Percentiles rank a stretch among this genome's conserved stretches.
Conservation (phyloP, 2,329 filamentous ascomycete genomes). For the Leptoxyphium fumago region DNA sequence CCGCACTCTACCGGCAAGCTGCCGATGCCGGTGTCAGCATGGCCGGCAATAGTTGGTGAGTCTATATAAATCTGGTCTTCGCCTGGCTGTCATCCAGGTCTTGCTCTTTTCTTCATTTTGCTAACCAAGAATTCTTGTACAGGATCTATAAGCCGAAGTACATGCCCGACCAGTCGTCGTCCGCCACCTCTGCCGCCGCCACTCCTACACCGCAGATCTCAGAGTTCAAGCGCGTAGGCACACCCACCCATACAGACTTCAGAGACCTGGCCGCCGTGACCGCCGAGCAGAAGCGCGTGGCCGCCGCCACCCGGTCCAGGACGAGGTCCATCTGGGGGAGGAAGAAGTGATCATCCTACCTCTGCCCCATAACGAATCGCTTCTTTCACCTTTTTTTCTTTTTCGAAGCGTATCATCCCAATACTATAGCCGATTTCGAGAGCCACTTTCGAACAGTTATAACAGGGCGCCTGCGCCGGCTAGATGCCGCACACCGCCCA, state of each 20-base stretch:
- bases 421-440: too few species aligned
- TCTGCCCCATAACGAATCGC: too few species aligned
- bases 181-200: constrained; percentile 25
- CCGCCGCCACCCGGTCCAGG: background rate
- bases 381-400: too few species aligned
- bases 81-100: constrained; percentile 1
- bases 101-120: background rate
- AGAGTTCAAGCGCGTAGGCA: background rate
- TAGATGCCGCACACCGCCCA: too few species aligned
- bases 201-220: background rate
- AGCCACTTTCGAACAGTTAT: too few species aligned
- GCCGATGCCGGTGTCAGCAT: constrained; percentile 92
- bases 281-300: background rate
- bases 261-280: background rate
- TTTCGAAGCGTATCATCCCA: too few species aligned
- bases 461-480: too few species aligned
- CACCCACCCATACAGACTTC: background rate
- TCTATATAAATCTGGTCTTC: constrained; percentile 14
- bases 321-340: background rate
- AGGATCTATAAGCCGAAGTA: constrained; percentile 98
- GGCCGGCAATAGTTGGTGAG: constrained; percentile 96
- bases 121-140: constrained; percentile 1
- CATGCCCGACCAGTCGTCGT: constrained; percentile 44
- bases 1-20: constrained; percentile 76
- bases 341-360: background rate